Evolutionary conservation across 331 rosid genomes (phyloP), one percentile per base, ranked within the genome.

Genomic region (Malus hybrid): DNA sequence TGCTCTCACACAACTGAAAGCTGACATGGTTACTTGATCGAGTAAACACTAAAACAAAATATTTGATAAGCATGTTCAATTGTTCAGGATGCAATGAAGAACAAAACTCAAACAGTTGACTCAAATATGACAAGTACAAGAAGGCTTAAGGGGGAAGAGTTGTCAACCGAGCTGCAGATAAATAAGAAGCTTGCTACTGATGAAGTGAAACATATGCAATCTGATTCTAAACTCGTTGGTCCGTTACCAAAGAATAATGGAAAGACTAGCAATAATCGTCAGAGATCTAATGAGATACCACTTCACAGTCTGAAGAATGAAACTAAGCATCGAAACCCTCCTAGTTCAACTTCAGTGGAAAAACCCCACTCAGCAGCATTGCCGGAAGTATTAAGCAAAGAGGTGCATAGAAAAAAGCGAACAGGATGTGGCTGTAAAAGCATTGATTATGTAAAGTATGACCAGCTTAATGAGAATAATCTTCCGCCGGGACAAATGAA

Each of bases 381-480:
- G 64, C 64, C 54, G 66, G 76, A 70, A 64, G 57, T 64, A 57
- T 69, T 76, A 27, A 48, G 72, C 52, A 62, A 76, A 73, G 77
- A 83, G 88, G 83, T 63, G 59, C 80, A 65, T 81, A 69, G 75
- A 32, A 87, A 80, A 75, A 83, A 70, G 48, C 77, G 63, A 77
- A 83, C 80, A 84, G 79, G 75, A 70, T 85, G 48, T 68, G 80
- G 86, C 48, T 88, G 91, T 69, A 90, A 75, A 81, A 85, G 77
- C 50, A 73, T 83, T 15, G 74, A 80, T 28, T 71, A 80, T 39
- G 73, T 80, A 79, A 82, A 79, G 65, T 59, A 72, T 76, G 86
- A 79, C 70, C 76, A 73, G 24, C 73, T 71, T 28, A 76, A 85
- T 75, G 83, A 56, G 70, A 68, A 70, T 18, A 80, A 71, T 71